A percentile compares a stretch with the other conserved stretches of the same genome.
These are phyloP conservation scores for Tetracladium marchalianum DNA, from an alignment of 495 filamentous ascomycete genomes.

Conservation along the genomic window DNA sequence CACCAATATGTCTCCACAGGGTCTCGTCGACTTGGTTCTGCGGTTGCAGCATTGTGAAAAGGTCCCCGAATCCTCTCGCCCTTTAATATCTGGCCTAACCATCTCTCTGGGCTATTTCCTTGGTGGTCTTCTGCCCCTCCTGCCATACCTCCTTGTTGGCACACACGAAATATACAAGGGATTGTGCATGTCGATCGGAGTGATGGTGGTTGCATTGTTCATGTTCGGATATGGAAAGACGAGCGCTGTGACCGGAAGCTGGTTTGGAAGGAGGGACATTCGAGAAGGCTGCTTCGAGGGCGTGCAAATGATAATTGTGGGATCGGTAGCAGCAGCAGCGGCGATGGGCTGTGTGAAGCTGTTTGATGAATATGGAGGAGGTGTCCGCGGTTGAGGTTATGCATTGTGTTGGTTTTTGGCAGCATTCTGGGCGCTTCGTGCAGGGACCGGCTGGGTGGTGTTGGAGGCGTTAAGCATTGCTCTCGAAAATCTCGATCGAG, in stretches of 20 bases:
- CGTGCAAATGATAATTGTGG: constrained; percentile 22
- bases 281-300: constrained; percentile 18
- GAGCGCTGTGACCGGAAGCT: constrained; percentile 13
- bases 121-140: constrained; percentile 59
- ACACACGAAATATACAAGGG: constrained; percentile 44
- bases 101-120: constrained; percentile 64
- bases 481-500: too few species aligned
- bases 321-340: constrained; percentile 35
- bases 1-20: constrained; percentile 22
- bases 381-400: background rate
- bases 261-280: constrained; percentile 15
- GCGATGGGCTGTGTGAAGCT: constrained; percentile 35
- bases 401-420: too few species aligned
- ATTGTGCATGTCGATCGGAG: constrained; percentile 56
- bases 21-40: constrained; percentile 45
- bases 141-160: constrained; percentile 69
- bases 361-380: constrained; percentile 27
- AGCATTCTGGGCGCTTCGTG: too few species aligned
- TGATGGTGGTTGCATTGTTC: constrained; percentile 62
- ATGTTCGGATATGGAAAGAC: constrained; percentile 62
- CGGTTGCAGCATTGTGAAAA: constrained; percentile 46
- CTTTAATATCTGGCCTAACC: constrained; percentile 50
- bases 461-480: too few species aligned
- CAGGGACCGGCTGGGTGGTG: too few species aligned
- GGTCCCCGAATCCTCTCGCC: constrained; percentile 39